These are phyloP conservation scores for Cladosporium halotolerans DNA, from an alignment of 2,329 filamentous ascomycete species.

Conservation along the genomic window DNA sequence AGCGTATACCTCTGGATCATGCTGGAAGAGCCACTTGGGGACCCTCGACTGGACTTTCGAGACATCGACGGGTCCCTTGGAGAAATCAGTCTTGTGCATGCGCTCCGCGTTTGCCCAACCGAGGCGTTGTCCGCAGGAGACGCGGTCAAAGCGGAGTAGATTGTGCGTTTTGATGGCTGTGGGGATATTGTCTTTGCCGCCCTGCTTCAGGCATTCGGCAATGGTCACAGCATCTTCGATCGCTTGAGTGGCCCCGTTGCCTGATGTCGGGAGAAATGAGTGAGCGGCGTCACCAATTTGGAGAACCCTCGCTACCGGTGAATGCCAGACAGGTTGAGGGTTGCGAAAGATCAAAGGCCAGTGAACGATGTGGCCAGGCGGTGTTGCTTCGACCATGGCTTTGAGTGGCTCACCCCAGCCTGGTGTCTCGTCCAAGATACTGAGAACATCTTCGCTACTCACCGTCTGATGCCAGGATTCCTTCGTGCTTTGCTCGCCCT, in stretches of 20 bases:
- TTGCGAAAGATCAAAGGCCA: constrained; percentile 53
- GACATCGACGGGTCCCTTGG: constrained; percentile 1
- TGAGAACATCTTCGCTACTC: constrained; percentile 21
- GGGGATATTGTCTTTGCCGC: constrained; percentile 36
- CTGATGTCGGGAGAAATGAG: constrained; percentile 47
- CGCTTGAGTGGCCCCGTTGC: constrained; percentile 47
- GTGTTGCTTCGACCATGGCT: constrained; percentile 39
- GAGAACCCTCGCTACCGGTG: constrained; percentile 42
- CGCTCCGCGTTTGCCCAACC: constrained; percentile 20
- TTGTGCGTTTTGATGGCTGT: constrained; percentile 27
- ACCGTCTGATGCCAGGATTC: constrained; percentile 45
- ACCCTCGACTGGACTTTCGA: constrained; percentile 16
- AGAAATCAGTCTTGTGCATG: constrained; percentile 18
- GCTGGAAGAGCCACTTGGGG: constrained; percentile 16
- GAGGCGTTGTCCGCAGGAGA: constrained; percentile 17
- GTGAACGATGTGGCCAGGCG: constrained; percentile 34
- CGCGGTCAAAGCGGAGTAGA: constrained; percentile 23
- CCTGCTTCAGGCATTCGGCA: constrained; percentile 39
- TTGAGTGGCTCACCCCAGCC: constrained; percentile 41
- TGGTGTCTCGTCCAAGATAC: constrained; percentile 13
- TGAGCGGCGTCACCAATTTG: constrained; percentile 51
- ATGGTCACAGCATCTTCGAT: constrained; percentile 47
- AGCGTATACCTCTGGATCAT: constrained; percentile 19
- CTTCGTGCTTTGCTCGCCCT: constrained; percentile 16
- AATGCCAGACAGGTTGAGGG: constrained; percentile 47